phyloP scores from a whole-genome alignment of 1,284 basidiomycete genomes.

The Apiotrichum montevideense region DNA sequence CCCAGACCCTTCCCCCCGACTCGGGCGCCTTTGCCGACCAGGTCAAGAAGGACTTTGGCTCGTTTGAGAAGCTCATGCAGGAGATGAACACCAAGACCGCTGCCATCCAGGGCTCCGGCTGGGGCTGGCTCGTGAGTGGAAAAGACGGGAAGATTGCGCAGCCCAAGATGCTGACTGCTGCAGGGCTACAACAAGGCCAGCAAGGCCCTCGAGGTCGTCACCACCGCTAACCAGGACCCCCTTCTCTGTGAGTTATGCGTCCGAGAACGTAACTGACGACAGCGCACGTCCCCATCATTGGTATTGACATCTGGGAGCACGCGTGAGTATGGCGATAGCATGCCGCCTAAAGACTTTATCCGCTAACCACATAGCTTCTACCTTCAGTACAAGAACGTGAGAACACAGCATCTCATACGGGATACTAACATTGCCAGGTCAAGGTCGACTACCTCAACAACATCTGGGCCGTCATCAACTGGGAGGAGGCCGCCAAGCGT shows the following conservation, averaged over 20 bases:
- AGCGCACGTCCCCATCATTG: constrained; percentile 84
- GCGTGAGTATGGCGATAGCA: constrained; percentile 22
- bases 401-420: not conserved
- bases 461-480: constrained; percentile 91
- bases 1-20: constrained; percentile 57
- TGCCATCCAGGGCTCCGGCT: constrained; percentile 92
- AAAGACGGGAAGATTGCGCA: not conserved
- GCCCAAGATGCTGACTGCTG: too few relatives aligned
- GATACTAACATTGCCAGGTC: constrained; percentile 17
- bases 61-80: constrained; percentile 66
- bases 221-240: constrained; percentile 96
- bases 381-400: constrained; percentile 84
- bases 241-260: constrained; percentile 54
- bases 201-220: constrained; percentile 78
- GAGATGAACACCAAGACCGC: constrained; percentile 83
- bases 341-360: too few relatives aligned
- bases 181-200: constrained; percentile 66
- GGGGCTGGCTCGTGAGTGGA: constrained; percentile 82
- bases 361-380: constrained; percentile 51
- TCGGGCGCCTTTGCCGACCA: constrained; percentile 73
- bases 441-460: constrained; percentile 84
- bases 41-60: constrained; percentile 77
- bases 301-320: constrained; percentile 84
- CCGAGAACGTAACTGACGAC: not conserved
- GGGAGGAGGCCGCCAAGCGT: constrained; percentile 76